Percentiles rank a stretch among this genome's conserved stretches.
These are phyloP conservation scores for Paraphoma chrysanthemicola DNA, from an alignment of 2,329 filamentous ascomycete genomes.

Conservation along the genomic window DNA sequence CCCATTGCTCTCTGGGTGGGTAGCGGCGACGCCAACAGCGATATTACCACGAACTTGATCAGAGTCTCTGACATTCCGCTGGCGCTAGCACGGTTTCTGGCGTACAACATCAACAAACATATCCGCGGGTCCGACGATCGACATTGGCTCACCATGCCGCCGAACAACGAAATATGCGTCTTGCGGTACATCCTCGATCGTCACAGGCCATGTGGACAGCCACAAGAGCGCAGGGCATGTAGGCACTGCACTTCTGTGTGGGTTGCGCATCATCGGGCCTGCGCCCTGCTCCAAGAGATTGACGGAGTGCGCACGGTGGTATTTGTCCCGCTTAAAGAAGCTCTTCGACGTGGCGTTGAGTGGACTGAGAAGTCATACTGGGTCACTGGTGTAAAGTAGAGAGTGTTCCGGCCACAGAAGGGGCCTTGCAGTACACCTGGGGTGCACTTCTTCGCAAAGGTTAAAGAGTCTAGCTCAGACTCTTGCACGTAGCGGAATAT, in stretches of 20 bases:
- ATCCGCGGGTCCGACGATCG: neutral
- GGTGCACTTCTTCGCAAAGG: too few relatives aligned
- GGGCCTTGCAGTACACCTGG: too few relatives aligned
- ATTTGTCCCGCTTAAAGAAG: conserved; percentile 16
- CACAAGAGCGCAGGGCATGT: conserved; percentile 12
- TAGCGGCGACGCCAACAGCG: neutral
- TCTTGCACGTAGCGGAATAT: too few relatives aligned
- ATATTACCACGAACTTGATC: neutral
- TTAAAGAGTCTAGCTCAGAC: too few relatives aligned
- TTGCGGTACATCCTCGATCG: conserved; percentile 12
- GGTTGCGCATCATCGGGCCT: conserved; percentile 7
- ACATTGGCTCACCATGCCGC: conserved; percentile 7
- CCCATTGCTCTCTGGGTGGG: conserved; percentile 13
- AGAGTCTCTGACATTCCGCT: conserved; percentile 1
- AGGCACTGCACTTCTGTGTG: conserved; percentile 6
- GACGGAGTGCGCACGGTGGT: conserved; percentile 12
- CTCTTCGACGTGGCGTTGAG: neutral
- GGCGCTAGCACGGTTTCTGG: conserved; percentile 4
- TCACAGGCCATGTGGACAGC: conserved; percentile 2
- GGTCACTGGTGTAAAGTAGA: neutral
- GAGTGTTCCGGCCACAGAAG: neutral
- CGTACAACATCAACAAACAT: conserved; percentile 3
- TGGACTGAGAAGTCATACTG: conserved; percentile 13
- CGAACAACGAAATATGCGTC: conserved; percentile 12
- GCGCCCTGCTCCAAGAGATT: conserved; percentile 18